phyloP scores from a whole-genome alignment of 495 filamentous ascomycete genomes.

The Penicillium paxilli region DNA sequence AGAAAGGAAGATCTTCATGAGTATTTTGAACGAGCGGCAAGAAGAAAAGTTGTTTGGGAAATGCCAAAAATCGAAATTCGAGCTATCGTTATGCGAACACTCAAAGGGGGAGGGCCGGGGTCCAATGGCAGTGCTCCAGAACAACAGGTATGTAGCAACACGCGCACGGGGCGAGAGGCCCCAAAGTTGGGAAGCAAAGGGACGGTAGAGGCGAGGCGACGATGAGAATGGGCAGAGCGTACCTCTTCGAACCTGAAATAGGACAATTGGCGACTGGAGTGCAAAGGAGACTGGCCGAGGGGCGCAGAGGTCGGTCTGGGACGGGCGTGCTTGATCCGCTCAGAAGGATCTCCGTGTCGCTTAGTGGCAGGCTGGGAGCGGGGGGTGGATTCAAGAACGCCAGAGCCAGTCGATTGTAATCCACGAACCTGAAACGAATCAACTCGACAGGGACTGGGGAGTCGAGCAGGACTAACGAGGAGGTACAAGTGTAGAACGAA shows the following conservation, averaged over 20 bases:
- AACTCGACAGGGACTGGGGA: background rate
- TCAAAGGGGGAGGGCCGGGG: background rate
- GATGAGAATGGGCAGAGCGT: conserved; percentile 5
- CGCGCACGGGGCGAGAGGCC: conserved; percentile 27
- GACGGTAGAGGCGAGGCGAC: conserved; percentile 4
- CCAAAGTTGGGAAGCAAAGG: conserved; percentile 14
- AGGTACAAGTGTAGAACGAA: background rate
- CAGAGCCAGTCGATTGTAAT: conserved; percentile 20
- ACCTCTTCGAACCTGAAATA: conserved; percentile 17
- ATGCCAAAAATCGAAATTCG: background rate
- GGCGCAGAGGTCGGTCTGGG: conserved; percentile 31
- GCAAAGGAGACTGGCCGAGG: conserved; percentile 1
- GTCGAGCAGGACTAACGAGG: conserved; percentile 1
- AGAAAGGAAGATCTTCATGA: conserved; percentile 30
- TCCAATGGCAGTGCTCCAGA: conserved; percentile 19
- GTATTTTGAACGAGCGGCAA: conserved; percentile 15
- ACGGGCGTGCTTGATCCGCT: conserved; percentile 34
- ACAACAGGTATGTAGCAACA: conserved; percentile 21
- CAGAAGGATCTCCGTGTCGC: conserved; percentile 47
- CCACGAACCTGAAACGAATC: conserved; percentile 12
- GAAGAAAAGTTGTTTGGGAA: conserved; percentile 1
- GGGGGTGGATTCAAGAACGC: conserved; percentile 30
- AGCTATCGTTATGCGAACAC: background rate
- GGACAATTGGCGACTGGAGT: conserved; percentile 22
- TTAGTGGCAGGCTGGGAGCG: conserved; percentile 44